phyloP scores from a whole-genome alignment of 75 land plant genomes.

The Pseudotsuga menziesii region DNA sequence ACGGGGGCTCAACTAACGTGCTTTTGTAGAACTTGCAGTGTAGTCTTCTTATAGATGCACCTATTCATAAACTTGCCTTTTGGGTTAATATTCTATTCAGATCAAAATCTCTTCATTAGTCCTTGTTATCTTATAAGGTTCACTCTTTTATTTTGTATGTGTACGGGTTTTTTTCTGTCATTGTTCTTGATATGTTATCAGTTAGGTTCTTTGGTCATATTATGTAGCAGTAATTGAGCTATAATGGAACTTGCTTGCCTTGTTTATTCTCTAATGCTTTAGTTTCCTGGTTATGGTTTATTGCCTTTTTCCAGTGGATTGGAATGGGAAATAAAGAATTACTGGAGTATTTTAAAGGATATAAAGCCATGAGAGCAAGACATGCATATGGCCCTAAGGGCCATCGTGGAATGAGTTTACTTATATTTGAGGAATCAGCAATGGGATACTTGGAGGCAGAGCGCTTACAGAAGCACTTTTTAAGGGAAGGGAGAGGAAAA shows the following conservation, averaged over 20 bases:
- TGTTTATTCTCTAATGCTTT: not conserved
- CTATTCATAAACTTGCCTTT: not conserved
- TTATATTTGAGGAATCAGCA: constrained; percentile 74
- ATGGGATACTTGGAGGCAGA: constrained; percentile 80
- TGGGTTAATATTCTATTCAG: not conserved
- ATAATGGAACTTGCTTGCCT: not conserved
- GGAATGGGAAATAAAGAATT: constrained; percentile 99
- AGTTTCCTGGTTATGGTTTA: not conserved
- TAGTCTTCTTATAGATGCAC: not conserved
- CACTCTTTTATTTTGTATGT: not conserved
- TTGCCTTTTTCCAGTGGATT: constrained; percentile 55
- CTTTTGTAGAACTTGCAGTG: not conserved
- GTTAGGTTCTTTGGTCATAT: not conserved
- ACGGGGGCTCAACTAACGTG: not conserved
- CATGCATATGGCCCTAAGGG: constrained; percentile 94
- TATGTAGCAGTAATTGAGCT: not conserved
- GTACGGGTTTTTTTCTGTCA: not conserved
- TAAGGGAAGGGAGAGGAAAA: constrained; percentile 40
- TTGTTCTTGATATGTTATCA: not conserved
- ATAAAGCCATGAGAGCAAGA: constrained; percentile 72
- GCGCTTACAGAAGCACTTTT: constrained; percentile 69
- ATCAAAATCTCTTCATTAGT: not conserved
- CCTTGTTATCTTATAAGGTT: not conserved
- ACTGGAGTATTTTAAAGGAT: constrained; percentile 61
- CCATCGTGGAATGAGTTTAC: constrained; percentile 86